A percentile compares a stretch with the other conserved stretches of the same genome.
Conservation (phyloP, 139 green algal species). For the Chara braunii region DNA sequence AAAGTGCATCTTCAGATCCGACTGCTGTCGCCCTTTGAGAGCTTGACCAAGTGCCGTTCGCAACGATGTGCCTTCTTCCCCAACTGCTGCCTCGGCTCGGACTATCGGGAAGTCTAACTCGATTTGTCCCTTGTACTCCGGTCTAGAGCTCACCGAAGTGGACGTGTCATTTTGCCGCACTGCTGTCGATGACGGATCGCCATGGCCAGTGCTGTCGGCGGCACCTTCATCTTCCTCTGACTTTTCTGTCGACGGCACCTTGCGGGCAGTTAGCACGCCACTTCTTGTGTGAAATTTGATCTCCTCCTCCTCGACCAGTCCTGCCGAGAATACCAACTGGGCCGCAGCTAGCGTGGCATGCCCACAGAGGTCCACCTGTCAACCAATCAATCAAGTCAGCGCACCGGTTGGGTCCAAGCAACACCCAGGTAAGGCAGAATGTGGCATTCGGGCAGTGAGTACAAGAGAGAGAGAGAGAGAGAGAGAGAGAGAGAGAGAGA, state of each 20-base stretch:
- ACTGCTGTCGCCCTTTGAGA: background rate
- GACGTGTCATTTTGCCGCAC: background rate
- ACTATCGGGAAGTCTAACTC: slow-evolving; percentile 21
- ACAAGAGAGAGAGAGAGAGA: background rate
- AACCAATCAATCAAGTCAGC: too few relatives aligned
- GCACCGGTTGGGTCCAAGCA: background rate
- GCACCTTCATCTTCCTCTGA: too few relatives aligned
- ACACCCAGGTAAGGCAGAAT: background rate
- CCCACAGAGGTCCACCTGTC: slow-evolving; percentile 58
- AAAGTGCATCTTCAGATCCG: background rate
- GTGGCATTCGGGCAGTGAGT: background rate
- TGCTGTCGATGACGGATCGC: too few relatives aligned
- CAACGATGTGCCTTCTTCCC: background rate
- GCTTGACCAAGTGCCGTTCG: slow-evolving; percentile 5
- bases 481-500: background rate
- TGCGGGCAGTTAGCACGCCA: slow-evolving; percentile 15
- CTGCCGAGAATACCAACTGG: slow-evolving; percentile 29
- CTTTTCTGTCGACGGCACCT: too few relatives aligned
- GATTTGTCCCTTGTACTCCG: background rate
- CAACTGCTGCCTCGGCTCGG: background rate
- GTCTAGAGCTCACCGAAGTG: background rate
- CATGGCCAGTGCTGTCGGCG: too few relatives aligned
- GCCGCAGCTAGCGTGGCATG: slow-evolving; percentile 58
- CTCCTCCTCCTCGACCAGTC: slow-evolving; percentile 19
- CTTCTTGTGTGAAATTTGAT: slow-evolving; percentile 29